Evolutionary conservation across 140 eudicot species (phyloP), one percentile per base, ranked within the genome.

Genomic region (Senecio squalidus): DNA sequence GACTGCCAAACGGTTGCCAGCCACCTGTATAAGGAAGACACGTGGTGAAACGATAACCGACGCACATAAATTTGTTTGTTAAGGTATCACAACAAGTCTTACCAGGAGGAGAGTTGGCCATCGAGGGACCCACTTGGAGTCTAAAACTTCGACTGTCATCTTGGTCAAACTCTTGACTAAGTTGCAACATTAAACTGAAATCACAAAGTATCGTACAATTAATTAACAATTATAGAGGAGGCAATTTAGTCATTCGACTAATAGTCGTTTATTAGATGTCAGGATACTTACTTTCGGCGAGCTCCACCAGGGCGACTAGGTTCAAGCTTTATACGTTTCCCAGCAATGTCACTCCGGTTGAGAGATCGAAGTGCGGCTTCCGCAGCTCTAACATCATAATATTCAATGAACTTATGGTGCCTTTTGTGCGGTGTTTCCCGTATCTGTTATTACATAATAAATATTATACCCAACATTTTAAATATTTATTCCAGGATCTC

Each of bases 251-350:
- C 40, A 26, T 64, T 51, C 38, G 38, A 51, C 28, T 17, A 24
- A 15, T 30, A 4, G 48, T 21, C 60, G n/a, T n/a, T n/a, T n/a
- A n/a, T n/a, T n/a, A n/a, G n/a, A n/a, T n/a, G n/a, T n/a, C n/a
- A n/a, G n/a, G n/a, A n/a, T 34, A 73, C 83, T 41, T 63, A 86
- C 95, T 70, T 86, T 60, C 97, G 81, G 5, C 97, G 86, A 3
- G 94, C 76, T 28, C 97, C 97, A 65, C 97, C 97, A 11, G 97
- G 94, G n/a, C 94, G 95, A 73, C 95, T 86, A 25, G 87, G 95
- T 72, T 90, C 97, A 27, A 90, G 95, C 77, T 90, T 90, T 62
- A 90, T 90, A 16, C 95, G 90, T 64, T 83, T 90, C 34, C 97
- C 97, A 44, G 97, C 97, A 39, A 90, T 86, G 31, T 90, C 95